A percentile compares a stretch with the other conserved stretches of the same genome.
Evolutionary conservation across 371 early-diverging fungal genomes (phyloP).

Genomic region (Actinomortierella wolfii): DNA sequence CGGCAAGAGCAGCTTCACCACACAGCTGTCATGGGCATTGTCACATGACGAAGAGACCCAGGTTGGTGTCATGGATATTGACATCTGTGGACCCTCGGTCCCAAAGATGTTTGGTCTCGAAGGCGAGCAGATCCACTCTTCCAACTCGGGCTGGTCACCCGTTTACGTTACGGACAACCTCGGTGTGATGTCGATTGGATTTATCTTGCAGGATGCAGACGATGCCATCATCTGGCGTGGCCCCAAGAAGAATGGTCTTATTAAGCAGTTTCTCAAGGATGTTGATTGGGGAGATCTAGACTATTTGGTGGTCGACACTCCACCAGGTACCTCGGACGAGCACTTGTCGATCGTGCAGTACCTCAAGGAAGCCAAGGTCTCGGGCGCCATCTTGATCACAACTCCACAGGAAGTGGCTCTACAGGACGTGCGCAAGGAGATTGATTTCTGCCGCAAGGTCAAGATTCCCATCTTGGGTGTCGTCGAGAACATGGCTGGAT

Average conservation of each 20-base stretch:
- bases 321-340: slow-evolving; percentile 99
- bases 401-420: slow-evolving; percentile 98
- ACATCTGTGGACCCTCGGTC: slow-evolving; percentile 99
- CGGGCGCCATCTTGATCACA: slow-evolving; percentile 95
- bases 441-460: slow-evolving; percentile 95
- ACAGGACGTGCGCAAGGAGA: slow-evolving; percentile 95
- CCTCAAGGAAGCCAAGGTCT: slow-evolving; percentile 79
- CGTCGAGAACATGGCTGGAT: slow-evolving; percentile 99
- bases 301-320: slow-evolving; percentile 97
- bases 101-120: slow-evolving; percentile 91
- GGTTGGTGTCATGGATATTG: slow-evolving; percentile 98
- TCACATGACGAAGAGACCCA: slow-evolving; percentile 62
- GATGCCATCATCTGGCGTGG: slow-evolving; percentile 99
- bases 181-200: slow-evolving; percentile 95
- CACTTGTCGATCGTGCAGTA: slow-evolving; percentile 89
- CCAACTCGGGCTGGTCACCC: slow-evolving; percentile 86
- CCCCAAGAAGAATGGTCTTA: slow-evolving; percentile 94
- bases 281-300: slow-evolving; percentile 95
- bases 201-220: slow-evolving; percentile 87
- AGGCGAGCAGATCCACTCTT: slow-evolving; percentile 86
- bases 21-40: slow-evolving; percentile 82
- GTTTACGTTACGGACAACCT: slow-evolving; percentile 92
- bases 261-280: slow-evolving; percentile 97
- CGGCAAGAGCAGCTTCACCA: slow-evolving; percentile 90
- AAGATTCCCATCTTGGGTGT: slow-evolving; percentile 91